These are phyloP conservation scores for Rubia peregrina DNA, from an alignment of 305 asterid genomes.

Conservation along the genomic window DNA sequence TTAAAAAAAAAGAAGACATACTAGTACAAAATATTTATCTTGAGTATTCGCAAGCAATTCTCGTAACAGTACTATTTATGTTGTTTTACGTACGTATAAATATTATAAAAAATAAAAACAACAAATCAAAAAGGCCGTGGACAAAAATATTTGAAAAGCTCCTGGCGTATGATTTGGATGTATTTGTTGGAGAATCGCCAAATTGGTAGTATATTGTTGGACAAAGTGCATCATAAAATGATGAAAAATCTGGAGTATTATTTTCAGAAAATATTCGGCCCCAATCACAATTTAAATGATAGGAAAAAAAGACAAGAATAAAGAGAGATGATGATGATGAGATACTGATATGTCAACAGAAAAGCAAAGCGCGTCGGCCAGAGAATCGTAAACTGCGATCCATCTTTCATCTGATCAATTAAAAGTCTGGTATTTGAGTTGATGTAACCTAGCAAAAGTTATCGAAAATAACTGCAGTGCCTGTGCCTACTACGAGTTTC, in stretches of 20 bases:
- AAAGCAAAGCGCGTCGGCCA: neutral
- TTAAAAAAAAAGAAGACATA: no score
- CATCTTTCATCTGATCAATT: neutral
- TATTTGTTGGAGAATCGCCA: neutral
- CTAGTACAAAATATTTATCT: neutral
- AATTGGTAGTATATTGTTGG: neutral
- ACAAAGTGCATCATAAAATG: neutral
- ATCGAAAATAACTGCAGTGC: neutral
- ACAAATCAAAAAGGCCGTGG: neutral
- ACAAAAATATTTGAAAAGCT: neutral
- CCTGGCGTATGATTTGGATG: neutral
- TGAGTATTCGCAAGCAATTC: neutral
- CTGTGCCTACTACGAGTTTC: neutral
- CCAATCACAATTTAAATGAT: neutral
- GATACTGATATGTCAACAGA: neutral
- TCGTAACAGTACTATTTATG: neutral
- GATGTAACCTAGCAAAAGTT: constrained; percentile 20
- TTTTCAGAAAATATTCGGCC: neutral
- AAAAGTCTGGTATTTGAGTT: neutral
- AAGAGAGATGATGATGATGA: neutral
- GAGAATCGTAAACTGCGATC: neutral
- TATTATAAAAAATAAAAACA: neutral
- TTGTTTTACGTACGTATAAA: neutral
- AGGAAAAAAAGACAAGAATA: neutral
- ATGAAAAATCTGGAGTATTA: neutral